Percentiles rank a stretch among this genome's conserved stretches.
phyloP scores from a whole-genome alignment of 257 asterid genomes.

The Orobanche coerulescens region DNA sequence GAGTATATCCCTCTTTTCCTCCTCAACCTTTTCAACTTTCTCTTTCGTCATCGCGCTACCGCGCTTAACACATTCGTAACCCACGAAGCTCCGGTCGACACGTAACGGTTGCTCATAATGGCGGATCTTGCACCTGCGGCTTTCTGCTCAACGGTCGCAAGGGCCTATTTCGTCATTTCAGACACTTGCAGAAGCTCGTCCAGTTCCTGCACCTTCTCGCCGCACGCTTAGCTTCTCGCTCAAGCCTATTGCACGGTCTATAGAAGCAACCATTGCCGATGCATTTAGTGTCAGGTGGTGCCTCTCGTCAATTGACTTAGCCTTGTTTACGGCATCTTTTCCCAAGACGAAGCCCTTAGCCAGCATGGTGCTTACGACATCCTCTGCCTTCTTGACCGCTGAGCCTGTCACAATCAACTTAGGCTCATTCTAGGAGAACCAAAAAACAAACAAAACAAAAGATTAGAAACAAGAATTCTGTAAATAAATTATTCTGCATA shows the following conservation, averaged over 20 bases:
- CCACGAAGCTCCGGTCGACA: slow-evolving; percentile 48
- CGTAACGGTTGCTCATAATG: slow-evolving; percentile 36
- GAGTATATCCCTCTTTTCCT: slow-evolving; percentile 23
- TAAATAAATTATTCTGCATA: too few relatives aligned
- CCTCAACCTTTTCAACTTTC: slow-evolving; percentile 42
- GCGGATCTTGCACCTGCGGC: slow-evolving; percentile 39
- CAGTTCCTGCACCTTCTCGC: slow-evolving; percentile 40
- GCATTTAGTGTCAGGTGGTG: slow-evolving; percentile 42
- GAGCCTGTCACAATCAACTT: slow-evolving; percentile 14
- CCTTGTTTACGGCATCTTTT: slow-evolving; percentile 49
- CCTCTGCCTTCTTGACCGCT: slow-evolving; percentile 37
- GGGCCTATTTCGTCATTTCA: slow-evolving; percentile 36
- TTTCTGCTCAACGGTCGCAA: slow-evolving; percentile 41
- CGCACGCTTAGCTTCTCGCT: slow-evolving; percentile 45
- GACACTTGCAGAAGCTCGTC: slow-evolving; percentile 37
- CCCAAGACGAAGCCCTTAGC: slow-evolving; percentile 55
- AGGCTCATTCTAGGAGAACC: slow-evolving; percentile 20
- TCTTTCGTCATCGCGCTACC: slow-evolving; percentile 38
- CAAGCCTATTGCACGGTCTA: slow-evolving; percentile 41
- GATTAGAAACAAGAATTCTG: too few relatives aligned
- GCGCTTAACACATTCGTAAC: slow-evolving; percentile 32
- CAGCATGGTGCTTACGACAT: slow-evolving; percentile 51
- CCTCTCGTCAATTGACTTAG: slow-evolving; percentile 45
- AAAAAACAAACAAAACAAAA: not conserved
- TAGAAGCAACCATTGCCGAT: slow-evolving; percentile 42